Conservation (phyloP, 306 rosid genomes). For the Biancaea sappan region DNA sequence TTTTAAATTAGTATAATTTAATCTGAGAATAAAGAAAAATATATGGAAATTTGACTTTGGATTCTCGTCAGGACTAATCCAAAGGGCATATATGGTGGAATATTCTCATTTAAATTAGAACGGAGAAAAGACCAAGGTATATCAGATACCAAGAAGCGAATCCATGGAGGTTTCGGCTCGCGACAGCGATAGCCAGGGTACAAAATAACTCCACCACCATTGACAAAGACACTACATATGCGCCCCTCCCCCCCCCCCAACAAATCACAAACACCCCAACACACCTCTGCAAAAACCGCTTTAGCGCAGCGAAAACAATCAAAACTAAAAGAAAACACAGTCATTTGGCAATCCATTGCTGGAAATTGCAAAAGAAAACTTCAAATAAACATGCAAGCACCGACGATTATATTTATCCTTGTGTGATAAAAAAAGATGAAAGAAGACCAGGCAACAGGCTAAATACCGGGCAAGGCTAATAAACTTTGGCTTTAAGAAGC, state of each 20-base stretch:
- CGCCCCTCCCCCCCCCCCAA: slow-evolving; percentile 12
- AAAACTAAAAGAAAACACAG: not conserved
- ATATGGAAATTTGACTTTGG: slow-evolving; percentile 34
- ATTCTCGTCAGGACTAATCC: slow-evolving; percentile 32
- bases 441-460: not conserved
- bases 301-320: slow-evolving; percentile 7
- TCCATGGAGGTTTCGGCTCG: slow-evolving; percentile 1
- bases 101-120: slow-evolving; percentile 43
- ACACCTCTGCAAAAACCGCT: slow-evolving; percentile 35
- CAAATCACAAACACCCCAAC: too few relatives aligned
- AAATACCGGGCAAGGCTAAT: slow-evolving; percentile 45
- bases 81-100: slow-evolving; percentile 47
- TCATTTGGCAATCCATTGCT: slow-evolving; percentile 1
- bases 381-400: not conserved
- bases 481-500: slow-evolving; percentile 49
- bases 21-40: slow-evolving; percentile 20
- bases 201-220: slow-evolving; percentile 37
- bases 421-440: not conserved
- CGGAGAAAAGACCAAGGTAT: slow-evolving; percentile 8
- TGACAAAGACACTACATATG: slow-evolving; percentile 29
- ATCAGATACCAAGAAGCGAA: slow-evolving; percentile 30
- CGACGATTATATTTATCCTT: not conserved
- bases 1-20: not conserved
- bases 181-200: slow-evolving; percentile 36
- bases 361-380: slow-evolving; percentile 9